Conservation (phyloP, 1,284 basidiomycete genomes). For the Neonothopanus nambi region DNA sequence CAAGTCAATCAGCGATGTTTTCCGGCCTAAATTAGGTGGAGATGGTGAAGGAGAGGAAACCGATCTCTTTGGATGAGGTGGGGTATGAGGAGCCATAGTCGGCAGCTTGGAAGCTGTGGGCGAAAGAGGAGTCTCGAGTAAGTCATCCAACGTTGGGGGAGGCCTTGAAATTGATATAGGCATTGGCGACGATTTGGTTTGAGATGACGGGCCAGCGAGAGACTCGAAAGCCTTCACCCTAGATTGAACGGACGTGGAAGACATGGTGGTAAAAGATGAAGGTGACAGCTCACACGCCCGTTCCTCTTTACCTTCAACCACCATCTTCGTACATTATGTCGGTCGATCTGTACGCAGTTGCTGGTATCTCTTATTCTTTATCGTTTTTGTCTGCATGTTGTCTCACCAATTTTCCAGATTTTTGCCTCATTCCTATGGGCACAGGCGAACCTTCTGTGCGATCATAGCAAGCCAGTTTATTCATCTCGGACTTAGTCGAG, state of each 20-base stretch:
- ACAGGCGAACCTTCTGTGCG: slow-evolving; percentile 68
- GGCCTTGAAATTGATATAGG: neutral
- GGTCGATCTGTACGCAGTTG: slow-evolving; percentile 66
- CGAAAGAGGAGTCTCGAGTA: slow-evolving; percentile 49
- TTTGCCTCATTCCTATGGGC: slow-evolving; percentile 83
- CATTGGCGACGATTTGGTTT: neutral
- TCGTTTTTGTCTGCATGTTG: neutral
- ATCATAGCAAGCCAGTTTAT: neutral
- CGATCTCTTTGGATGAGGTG: slow-evolving; percentile 20
- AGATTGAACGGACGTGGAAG: neutral
- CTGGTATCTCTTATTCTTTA: slow-evolving; percentile 40
- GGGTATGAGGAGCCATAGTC: slow-evolving; percentile 32
- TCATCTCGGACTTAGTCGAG: too few relatives aligned
- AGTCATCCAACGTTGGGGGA: slow-evolving; percentile 21
- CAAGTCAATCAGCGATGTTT: slow-evolving; percentile 68
- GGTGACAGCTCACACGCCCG: slow-evolving; percentile 14
- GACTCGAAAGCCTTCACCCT: slow-evolving; percentile 7
- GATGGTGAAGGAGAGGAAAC: slow-evolving; percentile 47
- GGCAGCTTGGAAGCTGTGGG: slow-evolving; percentile 37
- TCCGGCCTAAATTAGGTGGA: slow-evolving; percentile 52
- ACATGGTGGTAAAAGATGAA: neutral
- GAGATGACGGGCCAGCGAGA: slow-evolving; percentile 2
- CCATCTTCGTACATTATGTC: slow-evolving; percentile 29
- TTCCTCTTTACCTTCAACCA: slow-evolving; percentile 11
- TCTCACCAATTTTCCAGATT: slow-evolving; percentile 50